Evolutionary conservation across 2,329 filamentous ascomycete species (phyloP).

Genomic region (Scopulariopsis brevicaulis): DNA sequence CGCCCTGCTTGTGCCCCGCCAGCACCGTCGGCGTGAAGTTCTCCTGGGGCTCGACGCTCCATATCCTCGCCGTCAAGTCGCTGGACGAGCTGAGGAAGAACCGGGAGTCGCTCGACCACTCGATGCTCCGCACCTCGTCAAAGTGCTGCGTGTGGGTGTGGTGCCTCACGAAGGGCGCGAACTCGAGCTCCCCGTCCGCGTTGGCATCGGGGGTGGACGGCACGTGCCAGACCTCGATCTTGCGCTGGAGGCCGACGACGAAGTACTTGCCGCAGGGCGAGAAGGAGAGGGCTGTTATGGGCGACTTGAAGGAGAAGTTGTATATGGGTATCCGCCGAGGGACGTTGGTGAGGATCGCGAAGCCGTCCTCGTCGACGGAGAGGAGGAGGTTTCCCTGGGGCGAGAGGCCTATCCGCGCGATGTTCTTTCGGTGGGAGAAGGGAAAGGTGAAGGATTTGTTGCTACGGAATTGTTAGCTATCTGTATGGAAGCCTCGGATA

Average conservation of each 20-base stretch:
- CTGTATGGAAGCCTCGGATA: neutral
- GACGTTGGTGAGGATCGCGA: constrained; percentile 86
- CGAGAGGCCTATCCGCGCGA: constrained; percentile 75
- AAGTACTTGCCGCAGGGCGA: constrained; percentile 87
- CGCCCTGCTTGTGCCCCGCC: constrained; percentile 79
- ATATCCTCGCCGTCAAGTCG: constrained; percentile 87
- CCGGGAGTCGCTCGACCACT: constrained; percentile 92
- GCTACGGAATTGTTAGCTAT: constrained; percentile 25
- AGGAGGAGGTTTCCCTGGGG: constrained; percentile 87
- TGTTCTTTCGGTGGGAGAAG: constrained; percentile 91
- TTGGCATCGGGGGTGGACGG: constrained; percentile 78
- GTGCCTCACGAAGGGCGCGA: constrained; percentile 87
- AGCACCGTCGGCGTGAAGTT: constrained; percentile 84
- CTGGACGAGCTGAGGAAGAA: constrained; percentile 91
- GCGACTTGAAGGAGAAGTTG: constrained; percentile 87
- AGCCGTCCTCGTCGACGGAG: constrained; percentile 87
- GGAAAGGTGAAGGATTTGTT: constrained; percentile 81
- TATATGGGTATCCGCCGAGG: constrained; percentile 77
- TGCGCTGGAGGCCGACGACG: constrained; percentile 74
- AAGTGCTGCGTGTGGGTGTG: constrained; percentile 81
- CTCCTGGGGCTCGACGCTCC: constrained; percentile 81
- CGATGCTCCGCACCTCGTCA: constrained; percentile 72
- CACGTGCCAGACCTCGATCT: constrained; percentile 92
- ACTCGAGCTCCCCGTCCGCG: constrained; percentile 74
- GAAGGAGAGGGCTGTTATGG: constrained; percentile 75